phyloP scores from a whole-genome alignment of 768 basidiomycete genomes.

The Sporobolomyces pararoseus region DNA sequence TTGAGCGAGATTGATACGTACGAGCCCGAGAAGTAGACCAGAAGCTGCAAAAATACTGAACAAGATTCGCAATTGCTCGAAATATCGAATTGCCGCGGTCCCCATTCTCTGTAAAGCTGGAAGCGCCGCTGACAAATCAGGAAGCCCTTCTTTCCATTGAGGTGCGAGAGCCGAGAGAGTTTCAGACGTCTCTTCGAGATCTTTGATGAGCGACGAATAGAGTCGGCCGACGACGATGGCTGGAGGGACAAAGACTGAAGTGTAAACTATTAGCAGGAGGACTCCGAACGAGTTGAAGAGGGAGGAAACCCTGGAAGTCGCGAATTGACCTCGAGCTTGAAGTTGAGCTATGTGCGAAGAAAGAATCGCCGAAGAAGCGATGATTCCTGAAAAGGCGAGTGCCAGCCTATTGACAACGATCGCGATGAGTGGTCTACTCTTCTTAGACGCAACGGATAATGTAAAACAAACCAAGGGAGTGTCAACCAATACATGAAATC shows the following conservation, averaged over 20 bases:
- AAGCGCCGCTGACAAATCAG: background rate
- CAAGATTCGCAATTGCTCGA: background rate
- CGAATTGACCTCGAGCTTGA: background rate
- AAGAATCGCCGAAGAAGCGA: conserved; percentile 4
- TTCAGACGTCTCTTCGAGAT: background rate
- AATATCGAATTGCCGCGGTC: background rate
- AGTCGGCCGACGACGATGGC: background rate
- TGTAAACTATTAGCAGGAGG: background rate
- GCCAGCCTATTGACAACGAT: conserved; percentile 7
- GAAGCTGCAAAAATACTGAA: conserved; percentile 3
- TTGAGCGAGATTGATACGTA: background rate
- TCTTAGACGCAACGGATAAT: no score
- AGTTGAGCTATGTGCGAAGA: conserved; percentile 4
- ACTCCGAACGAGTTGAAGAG: conserved; percentile 1
- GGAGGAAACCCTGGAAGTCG: background rate
- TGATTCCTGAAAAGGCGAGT: background rate
- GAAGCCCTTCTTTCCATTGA: background rate
- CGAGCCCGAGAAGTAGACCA: background rate
- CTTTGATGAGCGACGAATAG: background rate
- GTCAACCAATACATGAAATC: conserved; percentile 10
- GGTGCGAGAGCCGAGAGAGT: background rate
- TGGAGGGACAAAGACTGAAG: background rate
- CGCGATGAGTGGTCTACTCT: background rate
- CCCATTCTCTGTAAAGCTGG: background rate
- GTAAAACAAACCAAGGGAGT: conserved; percentile 1